Conservation (phyloP, 352 stramenopile species). For the Phytophthora pluvialis region DNA sequence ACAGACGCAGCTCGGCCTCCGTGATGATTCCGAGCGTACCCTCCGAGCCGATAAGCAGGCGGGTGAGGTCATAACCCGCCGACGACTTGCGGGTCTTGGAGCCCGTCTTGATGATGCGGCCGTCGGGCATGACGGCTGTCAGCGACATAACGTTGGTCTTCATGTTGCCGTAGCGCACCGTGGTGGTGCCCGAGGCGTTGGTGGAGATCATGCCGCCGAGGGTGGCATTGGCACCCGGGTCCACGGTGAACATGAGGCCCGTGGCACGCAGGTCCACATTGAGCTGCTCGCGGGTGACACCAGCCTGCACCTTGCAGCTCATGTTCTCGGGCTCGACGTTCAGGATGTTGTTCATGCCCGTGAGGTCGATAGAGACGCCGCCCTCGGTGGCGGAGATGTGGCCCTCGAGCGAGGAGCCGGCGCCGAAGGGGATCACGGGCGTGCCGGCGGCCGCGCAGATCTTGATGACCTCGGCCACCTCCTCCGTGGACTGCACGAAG, state of each 20-base stretch:
- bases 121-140: constrained; percentile 92
- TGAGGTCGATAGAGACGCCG: constrained; percentile 93
- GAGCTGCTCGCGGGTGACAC: constrained; percentile 93
- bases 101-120: constrained; percentile 89
- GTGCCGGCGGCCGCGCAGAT: constrained; percentile 84
- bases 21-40: constrained; percentile 96
- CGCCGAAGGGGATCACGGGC: constrained; percentile 96
- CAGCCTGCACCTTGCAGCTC: constrained; percentile 93
- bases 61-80: constrained; percentile 97
- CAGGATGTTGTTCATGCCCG: constrained; percentile 79
- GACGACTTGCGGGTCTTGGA: constrained; percentile 95
- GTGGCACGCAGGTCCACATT: constrained; percentile 89
- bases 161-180: constrained; percentile 96
- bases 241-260: constrained; percentile 96
- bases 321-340: constrained; percentile 80
- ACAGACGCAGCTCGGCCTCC: constrained; percentile 94
- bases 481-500: constrained; percentile 84
- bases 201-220: constrained; percentile 96
- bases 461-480: constrained; percentile 92
- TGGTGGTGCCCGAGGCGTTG: constrained; percentile 91
- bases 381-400: constrained; percentile 93
- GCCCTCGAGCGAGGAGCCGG: constrained; percentile 93
- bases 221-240: constrained; percentile 96
- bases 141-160: constrained; percentile 95
- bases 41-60: constrained; percentile 95